Evolutionary conservation across 2,329 filamentous ascomycete species (phyloP), one percentile per base, ranked within the genome.

Genomic region (Fusarium dlaminii): DNA sequence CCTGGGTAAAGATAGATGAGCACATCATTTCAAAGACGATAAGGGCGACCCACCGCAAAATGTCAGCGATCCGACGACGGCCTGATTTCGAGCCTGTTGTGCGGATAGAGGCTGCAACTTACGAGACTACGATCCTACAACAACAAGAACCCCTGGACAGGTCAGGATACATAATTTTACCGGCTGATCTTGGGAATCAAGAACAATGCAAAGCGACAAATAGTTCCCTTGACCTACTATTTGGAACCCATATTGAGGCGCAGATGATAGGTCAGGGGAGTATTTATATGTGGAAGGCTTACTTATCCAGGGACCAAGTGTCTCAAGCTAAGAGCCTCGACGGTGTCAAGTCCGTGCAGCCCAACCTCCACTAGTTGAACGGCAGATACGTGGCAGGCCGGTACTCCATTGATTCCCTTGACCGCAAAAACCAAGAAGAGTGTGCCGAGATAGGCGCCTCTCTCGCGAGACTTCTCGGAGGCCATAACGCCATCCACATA

Each of bases 21-120:
- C 27, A 22, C 1, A 29, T 8, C 7, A 22, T 20, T 5, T 46
- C 18, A 14, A 29, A 46, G 18, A 46, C 45, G 6, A 29, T 22
- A 3, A 46, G 13, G 8, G 18, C 13, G 0, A 22, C 43, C 8
- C 5, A 7, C 4, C 4, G 3, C 3, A 18, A 22, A 20, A 46
- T 15, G 10, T 22, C 18, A 10, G 8, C 13, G 0, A 22, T 48
- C 20, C 27, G 13, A 17, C 45, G 18, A 27, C 27, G 20, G 27
- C 27, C 18, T 22, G 9, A 22, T 15, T 29, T 22, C 27, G 45
- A 22, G 4, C 27, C 13, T 29, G 27, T 22, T 29, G 6, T 48
- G 11, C 45, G 27, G 13, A 15, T 29, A 30, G 20, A 48, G 13
- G 27, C 45, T 22, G 18, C 27, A 48, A 15, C 20, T 0, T 3